Evolutionary conservation across 2,329 filamentous ascomycete species (phyloP).

Genomic region (Lachnellula cervina): DNA sequence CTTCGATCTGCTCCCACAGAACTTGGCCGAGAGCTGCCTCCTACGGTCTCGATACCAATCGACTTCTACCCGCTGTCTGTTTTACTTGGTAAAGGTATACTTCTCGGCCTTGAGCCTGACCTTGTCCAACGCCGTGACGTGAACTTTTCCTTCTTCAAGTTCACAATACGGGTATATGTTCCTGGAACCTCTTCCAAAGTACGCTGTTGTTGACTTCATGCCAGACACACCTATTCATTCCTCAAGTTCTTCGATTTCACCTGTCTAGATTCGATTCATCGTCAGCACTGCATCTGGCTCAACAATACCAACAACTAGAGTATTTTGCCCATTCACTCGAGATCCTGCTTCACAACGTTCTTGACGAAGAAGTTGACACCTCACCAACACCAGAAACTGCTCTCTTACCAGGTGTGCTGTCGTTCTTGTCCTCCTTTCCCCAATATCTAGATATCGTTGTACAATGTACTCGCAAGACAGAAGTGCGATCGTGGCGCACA

Average conservation of each 20-base stretch:
- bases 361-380: conserved; percentile 89
- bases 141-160: conserved; percentile 84
- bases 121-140: conserved; percentile 89
- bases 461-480: conserved; percentile 95
- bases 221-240: conserved; percentile 90
- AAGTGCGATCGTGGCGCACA: conserved; percentile 90
- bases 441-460: conserved; percentile 93
- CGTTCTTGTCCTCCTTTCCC: conserved; percentile 65
- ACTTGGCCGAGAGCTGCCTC: conserved; percentile 63
- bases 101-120: conserved; percentile 87
- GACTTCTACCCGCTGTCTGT: conserved; percentile 95
- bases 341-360: conserved; percentile 83
- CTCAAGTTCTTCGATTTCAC: conserved; percentile 77
- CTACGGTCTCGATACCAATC: conserved; percentile 71
- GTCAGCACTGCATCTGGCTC: conserved; percentile 75
- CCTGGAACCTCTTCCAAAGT: background rate
- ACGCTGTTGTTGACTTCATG: conserved; percentile 12
- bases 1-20: conserved; percentile 65
- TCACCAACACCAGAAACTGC: conserved; percentile 58
- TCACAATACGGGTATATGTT: conserved; percentile 77
- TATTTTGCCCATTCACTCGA: conserved; percentile 95
- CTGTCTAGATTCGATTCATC: conserved; percentile 70
- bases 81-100: conserved; percentile 80
- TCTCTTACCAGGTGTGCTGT: conserved; percentile 59
- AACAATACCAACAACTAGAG: conserved; percentile 78